Percentiles rank a stretch among this genome's conserved stretches.
Evolutionary conservation across 495 filamentous ascomycete species (phyloP).

Genomic region (Talaromyces nanjingensis): DNA sequence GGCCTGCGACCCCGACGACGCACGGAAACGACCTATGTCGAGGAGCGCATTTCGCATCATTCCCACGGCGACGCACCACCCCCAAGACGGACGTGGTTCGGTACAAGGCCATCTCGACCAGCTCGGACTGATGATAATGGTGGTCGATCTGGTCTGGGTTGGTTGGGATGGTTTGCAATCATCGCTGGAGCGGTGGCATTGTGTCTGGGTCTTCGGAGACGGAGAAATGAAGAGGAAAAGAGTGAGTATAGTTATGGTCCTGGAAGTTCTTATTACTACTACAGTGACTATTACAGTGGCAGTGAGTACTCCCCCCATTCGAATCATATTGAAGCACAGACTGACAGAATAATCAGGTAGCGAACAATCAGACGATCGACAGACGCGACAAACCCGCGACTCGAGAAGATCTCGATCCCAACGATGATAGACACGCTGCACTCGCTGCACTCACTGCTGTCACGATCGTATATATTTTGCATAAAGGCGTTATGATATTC

Average conservation of each 20-base stretch:
- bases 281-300: slow-evolving; percentile 32
- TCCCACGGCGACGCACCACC: slow-evolving; percentile 28
- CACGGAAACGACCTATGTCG: slow-evolving; percentile 54
- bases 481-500: slow-evolving; percentile 6
- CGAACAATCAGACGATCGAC: slow-evolving; percentile 5
- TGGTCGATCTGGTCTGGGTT: slow-evolving; percentile 53
- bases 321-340: background rate
- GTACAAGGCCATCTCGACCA: slow-evolving; percentile 44
- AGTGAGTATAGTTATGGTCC: slow-evolving; percentile 31
- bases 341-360: background rate
- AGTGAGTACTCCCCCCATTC: slow-evolving; percentile 24
- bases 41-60: slow-evolving; percentile 61
- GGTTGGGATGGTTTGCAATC: slow-evolving; percentile 49
- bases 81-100: slow-evolving; percentile 61
- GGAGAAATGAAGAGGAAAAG: slow-evolving; percentile 44
- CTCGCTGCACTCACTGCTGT: background rate
- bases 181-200: slow-evolving; percentile 61
- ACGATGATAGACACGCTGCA: background rate
- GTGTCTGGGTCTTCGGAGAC: slow-evolving; percentile 68
- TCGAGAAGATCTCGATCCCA: slow-evolving; percentile 2
- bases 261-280: slow-evolving; percentile 40
- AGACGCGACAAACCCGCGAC: background rate
- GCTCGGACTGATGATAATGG: slow-evolving; percentile 30
- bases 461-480: background rate
- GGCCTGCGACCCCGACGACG: slow-evolving; percentile 47